Conservation (phyloP, 177 flowering plant genomes). For the Telopea speciosissima region DNA sequence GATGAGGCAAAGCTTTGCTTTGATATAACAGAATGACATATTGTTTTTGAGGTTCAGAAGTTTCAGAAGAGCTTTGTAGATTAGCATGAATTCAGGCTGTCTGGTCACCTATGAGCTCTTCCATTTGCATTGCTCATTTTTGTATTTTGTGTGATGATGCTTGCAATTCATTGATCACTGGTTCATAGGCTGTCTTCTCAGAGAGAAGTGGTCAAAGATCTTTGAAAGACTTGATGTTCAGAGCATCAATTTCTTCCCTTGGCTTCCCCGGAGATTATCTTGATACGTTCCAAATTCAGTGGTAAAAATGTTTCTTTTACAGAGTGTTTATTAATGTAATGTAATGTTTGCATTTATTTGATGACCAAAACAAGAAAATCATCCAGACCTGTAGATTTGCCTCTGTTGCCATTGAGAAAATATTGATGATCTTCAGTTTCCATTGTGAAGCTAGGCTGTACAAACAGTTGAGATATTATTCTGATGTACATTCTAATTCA, state of each 20-base stretch:
- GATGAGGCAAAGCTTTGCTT: constrained; percentile 97
- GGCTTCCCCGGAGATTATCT: not conserved
- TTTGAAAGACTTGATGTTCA: not conserved
- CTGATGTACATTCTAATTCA: not conserved
- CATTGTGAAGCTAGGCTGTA: not conserved
- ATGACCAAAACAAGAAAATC: not conserved
- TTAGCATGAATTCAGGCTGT: not conserved
- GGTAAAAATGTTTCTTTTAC: not conserved
- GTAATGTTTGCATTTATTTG: not conserved
- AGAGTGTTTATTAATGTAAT: not conserved
- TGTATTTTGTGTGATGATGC: not conserved
- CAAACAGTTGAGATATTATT: not conserved
- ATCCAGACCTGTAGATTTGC: not conserved
- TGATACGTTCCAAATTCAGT: not conserved
- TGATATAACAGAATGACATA: constrained; percentile 54
- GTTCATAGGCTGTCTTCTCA: no score
- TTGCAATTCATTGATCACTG: not conserved
- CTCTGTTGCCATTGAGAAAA: not conserved
- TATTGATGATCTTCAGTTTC: not conserved
- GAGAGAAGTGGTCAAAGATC: no score
- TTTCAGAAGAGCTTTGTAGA: not conserved
- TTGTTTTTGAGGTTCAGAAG: not conserved
- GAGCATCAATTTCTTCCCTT: not conserved
- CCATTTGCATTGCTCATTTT: not conserved
- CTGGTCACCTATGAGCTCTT: not conserved